phyloP scores from a whole-genome alignment of 306 rosid genomes.

The Gastrolobium bilobum region DNA sequence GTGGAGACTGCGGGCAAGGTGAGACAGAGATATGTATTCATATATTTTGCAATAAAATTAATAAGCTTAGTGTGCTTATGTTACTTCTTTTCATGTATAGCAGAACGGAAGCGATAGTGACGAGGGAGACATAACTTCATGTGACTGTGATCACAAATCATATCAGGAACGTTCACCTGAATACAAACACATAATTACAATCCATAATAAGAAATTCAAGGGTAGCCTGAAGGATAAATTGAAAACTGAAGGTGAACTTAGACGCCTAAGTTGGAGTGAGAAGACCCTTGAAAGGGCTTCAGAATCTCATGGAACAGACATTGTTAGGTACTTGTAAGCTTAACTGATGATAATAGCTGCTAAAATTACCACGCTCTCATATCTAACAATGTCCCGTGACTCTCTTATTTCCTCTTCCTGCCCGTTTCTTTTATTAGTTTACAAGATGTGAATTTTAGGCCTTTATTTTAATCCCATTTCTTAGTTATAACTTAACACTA shows the following conservation, averaged over 20 bases:
- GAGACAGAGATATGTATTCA: slow-evolving; percentile 33
- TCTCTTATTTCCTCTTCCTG: neutral
- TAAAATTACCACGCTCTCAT: neutral
- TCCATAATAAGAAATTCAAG: slow-evolving; percentile 76
- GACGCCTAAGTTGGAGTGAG: slow-evolving; percentile 92
- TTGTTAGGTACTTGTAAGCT: slow-evolving; percentile 69
- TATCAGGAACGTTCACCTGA: slow-evolving; percentile 60
- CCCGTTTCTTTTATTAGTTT: no score
- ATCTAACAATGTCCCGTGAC: neutral
- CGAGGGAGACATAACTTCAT: slow-evolving; percentile 48
- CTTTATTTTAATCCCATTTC: neutral
- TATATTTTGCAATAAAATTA: slow-evolving; percentile 8
- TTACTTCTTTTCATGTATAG: slow-evolving; percentile 32
- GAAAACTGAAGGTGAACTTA: slow-evolving; percentile 64
- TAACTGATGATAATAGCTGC: slow-evolving; percentile 6
- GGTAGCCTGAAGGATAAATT: slow-evolving; percentile 77
- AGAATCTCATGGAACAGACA: slow-evolving; percentile 70
- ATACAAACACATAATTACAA: slow-evolving; percentile 78
- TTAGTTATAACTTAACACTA: neutral
- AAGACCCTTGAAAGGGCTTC: slow-evolving; percentile 76
- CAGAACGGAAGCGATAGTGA: slow-evolving; percentile 76
- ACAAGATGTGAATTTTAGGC: no score
- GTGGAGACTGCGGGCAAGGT: slow-evolving; percentile 60
- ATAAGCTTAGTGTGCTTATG: neutral
- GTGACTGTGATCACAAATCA: slow-evolving; percentile 56